Base-by-base conservation (phyloP, 2,329 filamentous ascomycete species). In the Fusarium transvaalense region DNA sequence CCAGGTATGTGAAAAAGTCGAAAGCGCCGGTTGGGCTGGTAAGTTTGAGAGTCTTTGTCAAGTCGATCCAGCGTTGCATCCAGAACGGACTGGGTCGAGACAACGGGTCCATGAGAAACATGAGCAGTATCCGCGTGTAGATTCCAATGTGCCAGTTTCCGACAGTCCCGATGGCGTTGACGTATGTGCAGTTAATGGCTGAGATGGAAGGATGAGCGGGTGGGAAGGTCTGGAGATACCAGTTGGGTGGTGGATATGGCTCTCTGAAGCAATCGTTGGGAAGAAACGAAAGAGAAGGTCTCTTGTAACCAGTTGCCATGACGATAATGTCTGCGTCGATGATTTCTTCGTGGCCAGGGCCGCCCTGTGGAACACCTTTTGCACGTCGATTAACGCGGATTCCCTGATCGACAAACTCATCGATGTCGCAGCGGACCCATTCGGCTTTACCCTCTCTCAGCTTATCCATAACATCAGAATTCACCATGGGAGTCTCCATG, bases 81-180 rank as follows among this genome's bases (percentile, higher is more conserved):
- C 91, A 91, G 68, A 85, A 88, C 7, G 89, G 83, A 4, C 85
- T 86, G 0, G 93, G 93, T 0, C 91, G 85, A 0, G 92, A 90
- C 23, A 95, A 80, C 0, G 92, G 92, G 73, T 97, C 93, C 15
- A 91, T 84, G 56, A 97, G 84, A 76, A 96, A 96, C 92, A 96
- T 95, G 71, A 97, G 86, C 9, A 97, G 82, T 66, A 97, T 91
- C 7, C 93, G 86, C 0, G 92, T 97, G 80, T 96, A 97, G 73
- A 97, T 95, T 6, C 93, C 93, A 45, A 97, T 95, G 74, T 97
- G 93, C 85, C 92, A 95, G 77, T 96, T 94, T 0, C 93, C 71
- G 0, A 74, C 71, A 92, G 76, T 96, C 91, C 85, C 92, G 93
- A 79, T 96, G 92, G 2, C 93, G 91, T 2, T 96, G 92, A 0